phyloP scores from a whole-genome alignment of 345 rosid genomes.

The Hypericum androsaemum region DNA sequence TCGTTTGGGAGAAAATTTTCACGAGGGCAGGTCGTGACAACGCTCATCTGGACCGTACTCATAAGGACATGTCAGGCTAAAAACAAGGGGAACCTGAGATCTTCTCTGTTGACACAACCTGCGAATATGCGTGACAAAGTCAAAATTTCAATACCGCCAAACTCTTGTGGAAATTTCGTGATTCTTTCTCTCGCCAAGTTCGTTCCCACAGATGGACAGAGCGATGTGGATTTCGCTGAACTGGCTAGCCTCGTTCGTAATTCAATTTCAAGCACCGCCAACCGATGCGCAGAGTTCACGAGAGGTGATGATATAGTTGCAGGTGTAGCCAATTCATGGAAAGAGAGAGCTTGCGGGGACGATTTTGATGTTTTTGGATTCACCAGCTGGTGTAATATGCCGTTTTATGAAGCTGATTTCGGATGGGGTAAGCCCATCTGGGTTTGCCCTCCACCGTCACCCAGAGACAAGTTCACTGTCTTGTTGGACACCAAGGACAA shows the following conservation, averaged over 20 bases:
- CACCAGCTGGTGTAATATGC: slow-evolving; percentile 14
- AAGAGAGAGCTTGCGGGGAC: background rate
- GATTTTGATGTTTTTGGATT: background rate
- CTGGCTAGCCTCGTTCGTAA: background rate
- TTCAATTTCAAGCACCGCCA: background rate
- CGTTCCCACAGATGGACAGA: background rate
- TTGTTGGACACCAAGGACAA: slow-evolving; percentile 13
- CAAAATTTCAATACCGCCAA: background rate
- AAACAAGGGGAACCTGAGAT: background rate
- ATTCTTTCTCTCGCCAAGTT: background rate
- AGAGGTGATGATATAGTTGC: background rate
- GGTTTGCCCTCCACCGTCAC: background rate
- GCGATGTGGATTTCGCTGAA: background rate
- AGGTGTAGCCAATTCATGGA: background rate
- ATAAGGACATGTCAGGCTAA: background rate
- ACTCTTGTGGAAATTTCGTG: background rate
- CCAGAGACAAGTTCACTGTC: background rate
- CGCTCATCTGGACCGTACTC: slow-evolving; percentile 11
- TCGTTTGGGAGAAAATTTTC: background rate
- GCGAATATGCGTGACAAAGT: slow-evolving; percentile 13
- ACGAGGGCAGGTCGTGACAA: slow-evolving; percentile 12
- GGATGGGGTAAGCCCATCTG: slow-evolving; percentile 25
- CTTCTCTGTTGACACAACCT: background rate
- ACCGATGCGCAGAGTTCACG: background rate
- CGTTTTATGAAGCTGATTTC: slow-evolving; percentile 16